Conservation (phyloP, 2,329 filamentous ascomycete genomes). For the Aureobasidium sp. region DNA sequence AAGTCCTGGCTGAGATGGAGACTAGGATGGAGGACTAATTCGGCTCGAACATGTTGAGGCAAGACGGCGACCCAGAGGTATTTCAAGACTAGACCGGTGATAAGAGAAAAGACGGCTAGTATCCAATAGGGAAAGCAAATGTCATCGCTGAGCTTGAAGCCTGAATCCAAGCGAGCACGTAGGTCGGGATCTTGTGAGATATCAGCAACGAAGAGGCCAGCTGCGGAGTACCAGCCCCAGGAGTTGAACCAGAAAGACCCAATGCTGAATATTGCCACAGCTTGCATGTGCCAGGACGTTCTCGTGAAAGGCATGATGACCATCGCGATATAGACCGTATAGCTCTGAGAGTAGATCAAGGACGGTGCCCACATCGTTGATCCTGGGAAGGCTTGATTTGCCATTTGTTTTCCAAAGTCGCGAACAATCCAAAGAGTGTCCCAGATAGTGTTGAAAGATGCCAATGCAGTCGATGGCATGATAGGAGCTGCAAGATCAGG, state of each 20-base stretch:
- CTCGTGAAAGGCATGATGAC: constrained; percentile 41
- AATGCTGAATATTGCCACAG: constrained; percentile 23
- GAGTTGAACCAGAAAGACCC: constrained; percentile 28
- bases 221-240: constrained; percentile 28
- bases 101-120: constrained; percentile 14
- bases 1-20: constrained; percentile 23
- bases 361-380: constrained; percentile 42
- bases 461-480: constrained; percentile 33
- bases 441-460: constrained; percentile 42
- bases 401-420: constrained; percentile 34
- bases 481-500: constrained; percentile 28
- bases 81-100: constrained; percentile 24
- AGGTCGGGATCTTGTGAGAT: constrained; percentile 21
- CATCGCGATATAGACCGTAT: constrained; percentile 44
- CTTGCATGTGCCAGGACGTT: constrained; percentile 35
- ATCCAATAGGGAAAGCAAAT: constrained; percentile 22
- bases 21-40: constrained; percentile 25
- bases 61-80: constrained; percentile 22
- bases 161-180: constrained; percentile 20
- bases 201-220: constrained; percentile 25
- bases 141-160: constrained; percentile 21
- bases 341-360: constrained; percentile 41
- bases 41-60: constrained; percentile 23
- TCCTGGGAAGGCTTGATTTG: constrained; percentile 38
- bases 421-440: constrained; percentile 41